A percentile compares a stretch with the other conserved stretches of the same genome.
phyloP scores from a whole-genome alignment of 805 yeast genomes.

The Candida takata region DNA sequence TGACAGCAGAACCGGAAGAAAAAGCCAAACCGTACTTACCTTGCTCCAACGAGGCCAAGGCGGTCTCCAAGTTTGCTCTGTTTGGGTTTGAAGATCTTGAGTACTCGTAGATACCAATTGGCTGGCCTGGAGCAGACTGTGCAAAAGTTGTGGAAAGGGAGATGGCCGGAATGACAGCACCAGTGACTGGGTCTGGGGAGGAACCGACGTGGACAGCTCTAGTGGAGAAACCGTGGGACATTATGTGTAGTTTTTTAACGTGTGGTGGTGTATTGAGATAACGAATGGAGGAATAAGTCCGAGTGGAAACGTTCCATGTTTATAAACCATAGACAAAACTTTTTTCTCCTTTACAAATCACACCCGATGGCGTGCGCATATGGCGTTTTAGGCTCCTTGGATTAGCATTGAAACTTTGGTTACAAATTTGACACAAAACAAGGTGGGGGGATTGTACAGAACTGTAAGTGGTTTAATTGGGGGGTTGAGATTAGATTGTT shows the following conservation, averaged over 20 bases:
- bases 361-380: slow-evolving; percentile 1
- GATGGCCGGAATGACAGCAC: slow-evolving; percentile 82
- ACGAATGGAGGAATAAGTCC: neutral
- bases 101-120: slow-evolving; percentile 75
- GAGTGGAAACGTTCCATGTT: too few species aligned
- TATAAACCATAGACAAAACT: too few species aligned
- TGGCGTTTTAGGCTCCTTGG: neutral
- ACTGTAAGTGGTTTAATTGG: too few species aligned
- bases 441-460: too few species aligned
- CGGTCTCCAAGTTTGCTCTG: slow-evolving; percentile 73
- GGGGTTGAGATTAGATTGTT: too few species aligned
- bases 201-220: slow-evolving; percentile 83
- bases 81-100: slow-evolving; percentile 84
- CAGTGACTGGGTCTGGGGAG: slow-evolving; percentile 61
- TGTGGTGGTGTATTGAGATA: neutral
- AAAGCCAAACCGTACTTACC: slow-evolving; percentile 73
- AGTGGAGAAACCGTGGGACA: slow-evolving; percentile 48
- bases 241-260: neutral
- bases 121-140: slow-evolving; percentile 69
- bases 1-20: slow-evolving; percentile 81
- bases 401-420: too few species aligned
- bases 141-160: slow-evolving; percentile 82
- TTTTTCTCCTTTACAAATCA: neutral
- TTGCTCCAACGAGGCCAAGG: slow-evolving; percentile 71
- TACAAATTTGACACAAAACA: neutral